Evolutionary conservation across 78 protist genomes (phyloP).

Genomic region (Abeoforma whisleri): DNA sequence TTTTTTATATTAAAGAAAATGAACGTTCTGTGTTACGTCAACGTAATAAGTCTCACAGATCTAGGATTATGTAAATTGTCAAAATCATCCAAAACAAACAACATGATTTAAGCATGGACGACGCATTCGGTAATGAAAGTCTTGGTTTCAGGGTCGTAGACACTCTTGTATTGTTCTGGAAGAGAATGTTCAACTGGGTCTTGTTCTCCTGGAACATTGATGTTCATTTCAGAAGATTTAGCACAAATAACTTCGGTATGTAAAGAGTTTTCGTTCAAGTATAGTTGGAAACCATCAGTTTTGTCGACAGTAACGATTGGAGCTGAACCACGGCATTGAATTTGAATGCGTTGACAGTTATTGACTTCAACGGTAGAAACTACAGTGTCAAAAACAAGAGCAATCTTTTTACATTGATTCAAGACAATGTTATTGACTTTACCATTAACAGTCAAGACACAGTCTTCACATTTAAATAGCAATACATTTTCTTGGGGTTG

Average conservation of each 20-base stretch:
- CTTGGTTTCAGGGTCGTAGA: neutral
- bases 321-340: constrained; percentile 55
- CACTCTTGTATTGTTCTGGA: constrained; percentile 35
- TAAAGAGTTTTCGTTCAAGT: constrained; percentile 49
- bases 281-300: constrained; percentile 61
- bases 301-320: constrained; percentile 74
- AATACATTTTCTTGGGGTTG: neutral
- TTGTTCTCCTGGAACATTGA: constrained; percentile 58
- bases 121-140: neutral
- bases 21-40: too few species aligned
- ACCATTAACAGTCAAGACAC: constrained; percentile 61
- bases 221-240: constrained; percentile 77
- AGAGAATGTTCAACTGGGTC: constrained; percentile 59
- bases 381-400: constrained; percentile 66
- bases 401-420: constrained; percentile 72
- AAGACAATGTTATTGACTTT: constrained; percentile 71
- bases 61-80: too few species aligned
- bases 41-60: too few species aligned
- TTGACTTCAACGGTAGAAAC: constrained; percentile 66
- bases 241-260: constrained; percentile 66
- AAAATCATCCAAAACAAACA: too few species aligned
- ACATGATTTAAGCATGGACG: neutral
- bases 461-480: constrained; percentile 45
- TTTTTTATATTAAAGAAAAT: too few species aligned
- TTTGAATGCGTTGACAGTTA: constrained; percentile 63